Evolutionary conservation across 139 green algal species (phyloP).

Genomic region (Chlamydomonas asymmetrica): DNA sequence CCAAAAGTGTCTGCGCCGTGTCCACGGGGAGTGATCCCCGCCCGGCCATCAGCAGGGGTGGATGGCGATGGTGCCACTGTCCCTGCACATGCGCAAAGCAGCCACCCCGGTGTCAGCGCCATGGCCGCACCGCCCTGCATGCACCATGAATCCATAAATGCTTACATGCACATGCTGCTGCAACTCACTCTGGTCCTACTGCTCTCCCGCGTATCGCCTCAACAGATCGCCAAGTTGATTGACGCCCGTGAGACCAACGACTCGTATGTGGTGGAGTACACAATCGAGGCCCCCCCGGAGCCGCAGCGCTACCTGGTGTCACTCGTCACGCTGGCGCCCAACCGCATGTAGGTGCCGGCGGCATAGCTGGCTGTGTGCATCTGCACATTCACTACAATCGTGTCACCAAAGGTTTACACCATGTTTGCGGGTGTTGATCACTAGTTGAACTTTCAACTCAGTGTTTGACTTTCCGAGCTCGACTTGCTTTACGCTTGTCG

Average conservation of each 20-base stretch:
- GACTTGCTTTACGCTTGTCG: no score
- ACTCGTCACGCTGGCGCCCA: no score
- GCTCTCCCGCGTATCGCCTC: background rate
- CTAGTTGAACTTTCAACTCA: no score
- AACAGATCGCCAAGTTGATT: slow-evolving; percentile 50
- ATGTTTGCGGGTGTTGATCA: no score
- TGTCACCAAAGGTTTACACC: no score
- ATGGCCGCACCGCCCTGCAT: background rate
- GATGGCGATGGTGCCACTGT: background rate
- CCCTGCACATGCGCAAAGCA: background rate
- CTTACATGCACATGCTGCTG: background rate
- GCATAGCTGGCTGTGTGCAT: no score
- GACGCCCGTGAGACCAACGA: slow-evolving; percentile 14
- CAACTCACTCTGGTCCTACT: background rate
- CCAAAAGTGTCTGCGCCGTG: background rate
- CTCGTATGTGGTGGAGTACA: slow-evolving; percentile 42
- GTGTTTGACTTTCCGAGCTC: no score
- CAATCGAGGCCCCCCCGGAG: slow-evolving; percentile 34
- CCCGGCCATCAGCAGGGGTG: background rate
- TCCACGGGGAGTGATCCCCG: background rate
- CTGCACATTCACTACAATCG: no score
- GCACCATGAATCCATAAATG: background rate
- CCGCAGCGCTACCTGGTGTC: slow-evolving; percentile 22
- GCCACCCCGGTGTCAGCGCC: background rate
- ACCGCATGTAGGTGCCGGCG: no score